A percentile compares a stretch with the other conserved stretches of the same genome.
phyloP scores from a whole-genome alignment of 208 protist species.

The Strigomonas culicis region DNA sequence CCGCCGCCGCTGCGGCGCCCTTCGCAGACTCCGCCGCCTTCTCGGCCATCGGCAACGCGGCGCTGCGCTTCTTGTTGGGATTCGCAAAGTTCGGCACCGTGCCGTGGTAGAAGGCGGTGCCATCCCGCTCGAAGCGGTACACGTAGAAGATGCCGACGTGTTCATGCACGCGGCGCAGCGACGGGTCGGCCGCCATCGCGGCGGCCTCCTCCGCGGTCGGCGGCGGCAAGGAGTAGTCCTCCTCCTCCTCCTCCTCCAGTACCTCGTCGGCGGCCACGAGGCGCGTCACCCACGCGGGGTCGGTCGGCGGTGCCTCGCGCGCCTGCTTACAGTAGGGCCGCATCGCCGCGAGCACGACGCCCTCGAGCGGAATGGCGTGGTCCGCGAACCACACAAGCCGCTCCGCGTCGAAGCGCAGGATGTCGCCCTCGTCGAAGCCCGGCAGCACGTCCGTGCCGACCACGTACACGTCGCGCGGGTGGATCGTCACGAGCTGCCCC shows the following conservation, averaged over 20 bases:
- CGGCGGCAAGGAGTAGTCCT: background rate
- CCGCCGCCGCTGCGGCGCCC: background rate
- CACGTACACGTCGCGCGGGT: constrained; percentile 73
- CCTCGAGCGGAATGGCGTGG: constrained; percentile 68
- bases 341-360: constrained; percentile 75
- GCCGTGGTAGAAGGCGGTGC: constrained; percentile 72
- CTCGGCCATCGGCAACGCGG: too few relatives aligned
- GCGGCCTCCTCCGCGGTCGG: constrained; percentile 17
- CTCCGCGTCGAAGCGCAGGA: constrained; percentile 57
- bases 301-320: constrained; percentile 49
- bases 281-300: constrained; percentile 54
- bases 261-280: constrained; percentile 10
- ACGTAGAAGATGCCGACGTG: constrained; percentile 74
- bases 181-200: constrained; percentile 17
- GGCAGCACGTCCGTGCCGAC: constrained; percentile 74
- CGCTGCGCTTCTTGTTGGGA: constrained; percentile 60
- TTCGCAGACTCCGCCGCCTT: background rate
- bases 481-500: constrained; percentile 23
- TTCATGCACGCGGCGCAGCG: constrained; percentile 41
- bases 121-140: constrained; percentile 68
- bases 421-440: constrained; percentile 81
- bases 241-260: background rate
- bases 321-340: constrained; percentile 66
- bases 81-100: constrained; percentile 84
- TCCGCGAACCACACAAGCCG: constrained; percentile 56